phyloP scores from a whole-genome alignment of 495 filamentous ascomycete genomes.

The Oleoguttula mirabilis region DNA sequence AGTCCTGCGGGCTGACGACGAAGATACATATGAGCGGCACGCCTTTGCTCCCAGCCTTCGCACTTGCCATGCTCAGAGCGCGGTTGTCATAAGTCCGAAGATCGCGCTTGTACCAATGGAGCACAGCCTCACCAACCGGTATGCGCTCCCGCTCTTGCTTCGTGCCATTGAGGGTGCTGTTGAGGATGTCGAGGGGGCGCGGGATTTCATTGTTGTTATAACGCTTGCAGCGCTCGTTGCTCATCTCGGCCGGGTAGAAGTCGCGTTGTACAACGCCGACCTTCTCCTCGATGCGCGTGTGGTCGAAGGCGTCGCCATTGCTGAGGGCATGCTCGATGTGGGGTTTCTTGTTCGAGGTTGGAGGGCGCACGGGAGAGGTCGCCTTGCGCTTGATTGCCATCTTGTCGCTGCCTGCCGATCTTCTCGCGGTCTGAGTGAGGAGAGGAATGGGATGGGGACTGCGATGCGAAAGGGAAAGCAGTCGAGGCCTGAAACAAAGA shows the following conservation, averaged over 20 bases:
- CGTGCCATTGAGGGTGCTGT: slow-evolving; percentile 23
- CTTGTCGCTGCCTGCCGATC: too few relatives aligned
- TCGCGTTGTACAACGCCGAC: slow-evolving; percentile 39
- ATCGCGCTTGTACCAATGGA: slow-evolving; percentile 90
- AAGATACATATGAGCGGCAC: slow-evolving; percentile 66
- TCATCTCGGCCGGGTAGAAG: slow-evolving; percentile 81
- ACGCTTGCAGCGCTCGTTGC: slow-evolving; percentile 55
- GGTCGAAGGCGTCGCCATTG: slow-evolving; percentile 4
- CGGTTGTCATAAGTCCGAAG: slow-evolving; percentile 65
- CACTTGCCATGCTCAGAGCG: slow-evolving; percentile 52
- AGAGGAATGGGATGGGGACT: too few relatives aligned
- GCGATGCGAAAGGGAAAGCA: too few relatives aligned
- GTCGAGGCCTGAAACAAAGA: too few relatives aligned
- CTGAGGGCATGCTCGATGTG: neutral
- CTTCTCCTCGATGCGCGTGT: slow-evolving; percentile 22
- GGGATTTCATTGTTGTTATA: slow-evolving; percentile 56
- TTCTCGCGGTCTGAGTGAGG: too few relatives aligned
- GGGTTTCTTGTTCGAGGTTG: neutral
- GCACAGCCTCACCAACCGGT: slow-evolving; percentile 48
- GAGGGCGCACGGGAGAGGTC: neutral
- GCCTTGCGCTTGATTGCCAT: neutral
- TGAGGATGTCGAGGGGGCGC: slow-evolving; percentile 47
- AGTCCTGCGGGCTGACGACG: slow-evolving; percentile 75
- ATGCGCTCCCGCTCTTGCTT: slow-evolving; percentile 26
- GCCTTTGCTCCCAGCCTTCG: slow-evolving; percentile 49